Base-by-base conservation (phyloP, 768 basidiomycete genomes). In the Trametes gibbosa region DNA sequence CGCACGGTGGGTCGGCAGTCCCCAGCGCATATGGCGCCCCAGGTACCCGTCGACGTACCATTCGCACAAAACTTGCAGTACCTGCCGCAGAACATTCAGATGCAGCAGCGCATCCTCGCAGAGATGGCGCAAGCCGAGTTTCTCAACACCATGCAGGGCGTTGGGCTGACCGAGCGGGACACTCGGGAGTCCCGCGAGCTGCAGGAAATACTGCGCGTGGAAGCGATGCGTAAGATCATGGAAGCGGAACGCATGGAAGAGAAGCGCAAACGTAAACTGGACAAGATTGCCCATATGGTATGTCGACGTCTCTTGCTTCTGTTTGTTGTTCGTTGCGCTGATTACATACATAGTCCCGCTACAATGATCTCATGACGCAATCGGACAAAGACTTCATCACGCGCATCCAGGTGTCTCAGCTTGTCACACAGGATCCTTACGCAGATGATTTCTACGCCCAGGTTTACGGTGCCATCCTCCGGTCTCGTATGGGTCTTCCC, bases 301-400 rank as follows among this genome's bases (percentile, higher is more conserved):
- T 48, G 78, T 73, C 27, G 16, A 9, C 53, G 25, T 17, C 24
- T 14, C 40, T 10, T 6, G 5, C 4, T 32, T 32, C 4, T 10
- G 10, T 32, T 4, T 32, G 10, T 10, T 32, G 29, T 32, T 32
- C 10, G 29, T 7, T 37, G 24, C 17, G 39, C 53, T 65, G 8
- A 69, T 57, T 35, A 35, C 25, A 25, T 19, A 37, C 56, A 9
- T 52, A 94, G 93, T 84, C 94, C 60, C 86, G 91, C 59, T 95
- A 95, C 69, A 96, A 96, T 65, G 92, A 95, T 71, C 80, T 95
- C 37, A 96, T 96, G 94, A 94, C 93, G 3, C 93, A 95, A 74
- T 95, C 92, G 12, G 97, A 99, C 79, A 98, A 98, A 76, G 97
- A 98, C 70, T 99, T 98, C 70, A 98, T 99, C 75, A 98, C 97